Evolutionary conservation across 371 early-diverging fungal genomes (phyloP), one percentile per base, ranked within the genome.

Genomic region (Umbelopsis sp.): DNA sequence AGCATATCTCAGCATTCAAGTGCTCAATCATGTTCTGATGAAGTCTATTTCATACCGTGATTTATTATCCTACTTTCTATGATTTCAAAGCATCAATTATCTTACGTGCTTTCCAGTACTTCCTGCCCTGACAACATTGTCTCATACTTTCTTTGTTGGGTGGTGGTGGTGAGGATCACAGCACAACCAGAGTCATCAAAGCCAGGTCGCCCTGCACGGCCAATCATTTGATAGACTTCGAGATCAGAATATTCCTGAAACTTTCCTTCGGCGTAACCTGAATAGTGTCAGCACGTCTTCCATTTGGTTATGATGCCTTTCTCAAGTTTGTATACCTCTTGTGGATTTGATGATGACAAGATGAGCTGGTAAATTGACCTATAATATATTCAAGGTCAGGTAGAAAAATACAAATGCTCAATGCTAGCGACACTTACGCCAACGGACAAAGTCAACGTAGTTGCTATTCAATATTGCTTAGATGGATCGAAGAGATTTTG

Each of bases 171-270:
- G 76, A 97, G 80, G 41, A 97, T 87, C 7, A 94, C 86, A 8
- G 89, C 94, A 66, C 75, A 80, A 3, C 95, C 98, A 45, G 76
- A 75, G 52, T 81, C 86, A 68, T 96, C 96, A 77, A 91, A 91
- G 70, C 92, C 93, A 5, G 95, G 94, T 70, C 98, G 73, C 16
- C 97, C 97, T 10, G 97, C 97, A 53, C 99, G 82, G 0, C 99
- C 99, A 57, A 95, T 89, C 92, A 97, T 97, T 80, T 97, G 99
- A 63, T 93, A 76, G 6, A 93, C 62, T 51, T 92, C 93, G 16
- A 92, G 70, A 63, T 90, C 90, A 2, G 89, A 84, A 66, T 91
- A 90, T 68, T 94, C 91, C 6, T 53, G 64, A 68, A 82, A 82
- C 38, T 71, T 51, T 0, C 90, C 89, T 20, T 82, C 79, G 65